Evolutionary conservation across 129 eudicot genomes (phyloP).

Genomic region (Erigeron canadensis): DNA sequence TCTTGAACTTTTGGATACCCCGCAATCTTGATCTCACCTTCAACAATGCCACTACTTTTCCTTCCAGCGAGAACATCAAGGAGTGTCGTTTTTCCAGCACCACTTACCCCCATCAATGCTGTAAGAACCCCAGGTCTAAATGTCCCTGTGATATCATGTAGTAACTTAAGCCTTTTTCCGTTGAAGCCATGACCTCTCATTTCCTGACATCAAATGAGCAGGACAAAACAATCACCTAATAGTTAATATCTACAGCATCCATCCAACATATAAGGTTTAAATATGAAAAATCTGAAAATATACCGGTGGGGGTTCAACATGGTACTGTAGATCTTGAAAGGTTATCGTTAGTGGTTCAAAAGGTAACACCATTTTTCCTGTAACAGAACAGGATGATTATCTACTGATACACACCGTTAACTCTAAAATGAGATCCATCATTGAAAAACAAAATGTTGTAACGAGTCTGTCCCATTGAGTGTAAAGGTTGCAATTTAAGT

Average conservation of each 20-base stretch:
- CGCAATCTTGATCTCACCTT: slow-evolving; percentile 45
- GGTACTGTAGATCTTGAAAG: slow-evolving; percentile 42
- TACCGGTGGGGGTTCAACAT: slow-evolving; percentile 40
- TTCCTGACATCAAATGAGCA: slow-evolving; percentile 34
- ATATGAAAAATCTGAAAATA: not conserved
- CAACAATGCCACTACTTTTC: slow-evolving; percentile 40
- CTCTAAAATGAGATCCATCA: not conserved
- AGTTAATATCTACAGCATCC: not conserved
- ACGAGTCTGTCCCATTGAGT: too few species aligned
- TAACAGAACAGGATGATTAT: not conserved
- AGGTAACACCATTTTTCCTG: slow-evolving; percentile 42
- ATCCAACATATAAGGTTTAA: not conserved
- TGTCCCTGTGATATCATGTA: slow-evolving; percentile 37
- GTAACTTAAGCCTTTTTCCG: slow-evolving; percentile 35
- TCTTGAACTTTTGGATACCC: slow-evolving; percentile 48
- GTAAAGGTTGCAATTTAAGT: too few species aligned
- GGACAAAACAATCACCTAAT: not conserved
- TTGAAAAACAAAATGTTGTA: not conserved
- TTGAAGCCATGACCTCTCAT: slow-evolving; percentile 42
- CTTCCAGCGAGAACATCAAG: slow-evolving; percentile 52
- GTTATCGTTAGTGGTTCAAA: slow-evolving; percentile 33
- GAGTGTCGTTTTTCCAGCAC: slow-evolving; percentile 56
- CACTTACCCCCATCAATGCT: slow-evolving; percentile 50
- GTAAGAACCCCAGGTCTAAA: slow-evolving; percentile 52
- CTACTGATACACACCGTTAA: not conserved